Conservation (phyloP, 2,329 filamentous ascomycete genomes). For the Mycosphaerella arachidis region DNA sequence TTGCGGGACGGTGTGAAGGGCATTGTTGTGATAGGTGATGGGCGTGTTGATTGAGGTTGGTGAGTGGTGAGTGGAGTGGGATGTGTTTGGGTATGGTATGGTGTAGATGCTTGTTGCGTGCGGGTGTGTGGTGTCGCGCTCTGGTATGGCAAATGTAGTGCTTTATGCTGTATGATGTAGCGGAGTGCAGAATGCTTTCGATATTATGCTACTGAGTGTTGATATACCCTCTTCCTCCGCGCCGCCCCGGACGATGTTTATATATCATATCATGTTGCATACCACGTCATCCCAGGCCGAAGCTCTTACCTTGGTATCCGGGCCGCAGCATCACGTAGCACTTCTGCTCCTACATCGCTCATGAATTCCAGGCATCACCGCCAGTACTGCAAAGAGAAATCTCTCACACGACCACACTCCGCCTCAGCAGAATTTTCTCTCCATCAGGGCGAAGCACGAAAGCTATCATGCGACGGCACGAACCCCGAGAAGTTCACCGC, state of each 20-base stretch:
- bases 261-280: not conserved
- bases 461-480: not conserved
- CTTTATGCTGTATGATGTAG: no score
- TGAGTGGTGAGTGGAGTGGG: no score
- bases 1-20: not conserved
- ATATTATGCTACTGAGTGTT: not conserved
- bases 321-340: not conserved
- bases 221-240: not conserved
- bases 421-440: not conserved
- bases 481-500: not conserved
- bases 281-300: not conserved
- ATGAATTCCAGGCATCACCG: not conserved
- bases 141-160: no score
- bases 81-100: not conserved
- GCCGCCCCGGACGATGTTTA: not conserved
- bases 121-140: no score
- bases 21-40: no score
- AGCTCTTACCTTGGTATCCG: not conserved
- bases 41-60: no score
- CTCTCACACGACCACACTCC: not conserved
- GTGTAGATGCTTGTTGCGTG: not conserved
- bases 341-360: not conserved
- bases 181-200: no score
- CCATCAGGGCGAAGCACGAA: not conserved
- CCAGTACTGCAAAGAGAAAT: not conserved